phyloP scores from a whole-genome alignment of 805 yeast genomes.

The Wickerhamiella australiensis region DNA sequence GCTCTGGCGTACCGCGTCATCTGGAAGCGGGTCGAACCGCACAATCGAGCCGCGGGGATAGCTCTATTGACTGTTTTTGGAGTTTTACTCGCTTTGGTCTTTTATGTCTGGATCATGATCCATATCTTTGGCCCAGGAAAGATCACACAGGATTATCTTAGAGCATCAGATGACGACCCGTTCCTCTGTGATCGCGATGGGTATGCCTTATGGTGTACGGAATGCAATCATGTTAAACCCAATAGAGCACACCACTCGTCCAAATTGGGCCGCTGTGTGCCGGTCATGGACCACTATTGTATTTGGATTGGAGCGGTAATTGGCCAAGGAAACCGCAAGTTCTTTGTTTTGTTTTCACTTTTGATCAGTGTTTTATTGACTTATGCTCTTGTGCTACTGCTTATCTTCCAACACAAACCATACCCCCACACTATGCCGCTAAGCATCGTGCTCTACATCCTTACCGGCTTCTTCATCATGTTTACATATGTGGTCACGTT shows the following conservation, averaged over 20 bases:
- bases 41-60: conserved; percentile 24
- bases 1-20: conserved; percentile 37
- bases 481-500: conserved; percentile 35
- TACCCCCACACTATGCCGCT: conserved; percentile 34
- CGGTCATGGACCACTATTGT: conserved; percentile 76
- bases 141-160: conserved; percentile 21
- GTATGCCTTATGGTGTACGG: conserved; percentile 61
- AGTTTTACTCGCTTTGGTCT: conserved; percentile 23
- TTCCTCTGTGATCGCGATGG: conserved; percentile 66
- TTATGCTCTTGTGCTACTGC: conserved; percentile 33
- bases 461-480: conserved; percentile 36
- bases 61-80: conserved; percentile 29
- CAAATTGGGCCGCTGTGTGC: conserved; percentile 44
- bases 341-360: conserved; percentile 42
- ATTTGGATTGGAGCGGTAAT: conserved; percentile 61
- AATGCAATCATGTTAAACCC: conserved; percentile 53
- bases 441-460: conserved; percentile 37
- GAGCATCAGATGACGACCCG: conserved; percentile 15
- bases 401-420: conserved; percentile 26
- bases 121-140: conserved; percentile 49
- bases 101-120: conserved; percentile 37
- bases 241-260: conserved; percentile 62
- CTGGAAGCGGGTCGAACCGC: conserved; percentile 28
- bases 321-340: conserved; percentile 52
- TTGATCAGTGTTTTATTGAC: conserved; percentile 28